Evolutionary conservation across 116 monocot species (phyloP).

Genomic region (Zostera marina): DNA sequence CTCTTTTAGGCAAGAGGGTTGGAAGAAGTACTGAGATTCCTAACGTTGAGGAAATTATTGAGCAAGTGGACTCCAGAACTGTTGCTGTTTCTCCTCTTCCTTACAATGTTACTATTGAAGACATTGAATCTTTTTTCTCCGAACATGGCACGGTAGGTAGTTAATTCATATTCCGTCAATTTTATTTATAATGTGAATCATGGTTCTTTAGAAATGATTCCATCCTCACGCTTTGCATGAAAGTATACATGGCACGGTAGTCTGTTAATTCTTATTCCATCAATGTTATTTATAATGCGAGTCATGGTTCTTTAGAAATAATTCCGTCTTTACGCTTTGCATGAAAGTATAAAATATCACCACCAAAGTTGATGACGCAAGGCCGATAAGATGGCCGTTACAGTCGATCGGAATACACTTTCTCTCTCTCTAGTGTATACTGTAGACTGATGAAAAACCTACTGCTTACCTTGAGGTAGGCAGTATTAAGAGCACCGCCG

Average conservation of each 20-base stretch:
- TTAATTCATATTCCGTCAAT: background rate
- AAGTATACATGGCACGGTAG: no score
- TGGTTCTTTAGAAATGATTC: no score
- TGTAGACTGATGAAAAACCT: no score
- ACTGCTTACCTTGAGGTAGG: no score
- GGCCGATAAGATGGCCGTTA: no score
- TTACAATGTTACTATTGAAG: constrained; percentile 61
- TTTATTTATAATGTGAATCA: background rate
- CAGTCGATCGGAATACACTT: no score
- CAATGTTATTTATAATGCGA: no score
- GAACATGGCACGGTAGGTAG: constrained; percentile 93
- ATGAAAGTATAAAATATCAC: background rate
- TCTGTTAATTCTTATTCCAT: no score
- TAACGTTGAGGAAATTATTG: constrained; percentile 60
- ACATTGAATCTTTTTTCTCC: constrained; percentile 64
- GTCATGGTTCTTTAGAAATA: background rate
- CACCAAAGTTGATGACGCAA: no score
- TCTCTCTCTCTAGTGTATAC: no score
- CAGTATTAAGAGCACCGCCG: no score
- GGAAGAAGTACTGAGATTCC: constrained; percentile 59
- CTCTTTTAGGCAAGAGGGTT: constrained; percentile 43
- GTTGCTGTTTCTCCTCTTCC: constrained; percentile 79
- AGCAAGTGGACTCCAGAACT: constrained; percentile 80
- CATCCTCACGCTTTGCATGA: no score
- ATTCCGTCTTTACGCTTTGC: background rate